Evolutionary conservation across 305 asterid species (phyloP).

Genomic region (Solanum aculeatissimum): DNA sequence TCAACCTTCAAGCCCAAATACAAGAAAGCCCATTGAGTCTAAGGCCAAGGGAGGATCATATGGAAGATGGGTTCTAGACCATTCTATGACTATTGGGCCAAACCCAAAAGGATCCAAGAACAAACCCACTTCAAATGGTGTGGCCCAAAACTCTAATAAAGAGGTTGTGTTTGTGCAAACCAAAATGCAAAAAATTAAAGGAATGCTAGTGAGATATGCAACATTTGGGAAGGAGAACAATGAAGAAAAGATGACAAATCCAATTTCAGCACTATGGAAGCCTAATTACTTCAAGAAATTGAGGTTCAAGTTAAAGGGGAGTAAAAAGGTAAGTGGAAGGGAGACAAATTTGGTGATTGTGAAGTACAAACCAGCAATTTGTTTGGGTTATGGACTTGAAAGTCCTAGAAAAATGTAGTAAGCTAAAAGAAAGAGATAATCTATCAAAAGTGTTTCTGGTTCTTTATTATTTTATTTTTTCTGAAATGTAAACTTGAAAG

Average conservation of each 20-base stretch:
- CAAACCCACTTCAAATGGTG: slow-evolving; percentile 1
- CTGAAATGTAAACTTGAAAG: not conserved
- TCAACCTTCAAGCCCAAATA: slow-evolving; percentile 12
- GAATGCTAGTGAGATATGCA: slow-evolving; percentile 35
- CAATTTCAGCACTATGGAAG: slow-evolving; percentile 16
- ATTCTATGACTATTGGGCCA: slow-evolving; percentile 15
- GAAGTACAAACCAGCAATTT: slow-evolving; percentile 29
- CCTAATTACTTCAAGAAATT: slow-evolving; percentile 25
- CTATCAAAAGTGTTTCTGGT: not conserved
- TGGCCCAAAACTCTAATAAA: not conserved
- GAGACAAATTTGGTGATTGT: slow-evolving; percentile 25
- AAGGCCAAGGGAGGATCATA: slow-evolving; percentile 71
- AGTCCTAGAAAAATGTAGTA: slow-evolving; percentile 16
- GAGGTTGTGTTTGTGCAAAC: slow-evolving; percentile 9
- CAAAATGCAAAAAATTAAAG: slow-evolving; percentile 35
- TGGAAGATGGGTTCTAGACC: slow-evolving; percentile 61
- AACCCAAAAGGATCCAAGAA: slow-evolving; percentile 3
- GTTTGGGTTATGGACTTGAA: slow-evolving; percentile 42
- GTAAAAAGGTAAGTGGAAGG: slow-evolving; percentile 15
- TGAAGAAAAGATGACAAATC: slow-evolving; percentile 17
- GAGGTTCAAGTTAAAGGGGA: slow-evolving; percentile 45
- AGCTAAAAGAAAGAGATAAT: not conserved
- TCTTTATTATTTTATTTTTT: not conserved
- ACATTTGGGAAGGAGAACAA: slow-evolving; percentile 33
- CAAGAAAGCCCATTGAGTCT: slow-evolving; percentile 36